phyloP scores from a whole-genome alignment of 306 rosid genomes.

The Vicia sativa region DNA sequence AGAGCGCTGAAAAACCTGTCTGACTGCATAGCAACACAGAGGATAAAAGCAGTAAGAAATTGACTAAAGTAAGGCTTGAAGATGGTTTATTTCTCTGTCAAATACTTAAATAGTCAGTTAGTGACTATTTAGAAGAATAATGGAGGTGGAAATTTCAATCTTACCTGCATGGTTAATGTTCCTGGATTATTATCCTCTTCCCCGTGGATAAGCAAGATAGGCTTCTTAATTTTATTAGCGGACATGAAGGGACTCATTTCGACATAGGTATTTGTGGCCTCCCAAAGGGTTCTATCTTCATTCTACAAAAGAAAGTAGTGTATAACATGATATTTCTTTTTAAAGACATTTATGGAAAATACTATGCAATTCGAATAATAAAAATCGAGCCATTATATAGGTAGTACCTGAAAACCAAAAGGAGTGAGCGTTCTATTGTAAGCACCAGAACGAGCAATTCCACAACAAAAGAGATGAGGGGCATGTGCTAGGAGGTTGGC shows the following conservation, averaged over 20 bases:
- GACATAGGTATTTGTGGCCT: constrained; percentile 82
- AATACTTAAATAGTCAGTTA: constrained; percentile 28
- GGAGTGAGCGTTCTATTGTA: constrained; percentile 99
- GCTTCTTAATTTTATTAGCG: constrained; percentile 93
- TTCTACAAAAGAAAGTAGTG: constrained; percentile 54
- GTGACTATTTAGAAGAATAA: constrained; percentile 7
- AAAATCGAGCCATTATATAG: background rate
- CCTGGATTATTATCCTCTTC: constrained; percentile 98
- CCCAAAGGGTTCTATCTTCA: constrained; percentile 99
- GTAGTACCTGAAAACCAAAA: constrained; percentile 91
- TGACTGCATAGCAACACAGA: constrained; percentile 61
- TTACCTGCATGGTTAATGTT: constrained; percentile 97
- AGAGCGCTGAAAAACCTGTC: constrained; percentile 95
- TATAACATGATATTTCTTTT: too few relatives aligned
- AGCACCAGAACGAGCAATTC: constrained; percentile 99
- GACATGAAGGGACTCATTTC: constrained; percentile 99
- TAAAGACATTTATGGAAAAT: constrained; percentile 8
- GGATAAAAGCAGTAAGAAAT: constrained; percentile 37
- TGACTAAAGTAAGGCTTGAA: constrained; percentile 32
- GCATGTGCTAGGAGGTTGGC: constrained; percentile 99
- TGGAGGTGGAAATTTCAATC: constrained; percentile 20
- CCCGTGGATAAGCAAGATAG: constrained; percentile 94
- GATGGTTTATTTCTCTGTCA: constrained; percentile 11
- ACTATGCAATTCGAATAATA: constrained; percentile 1
- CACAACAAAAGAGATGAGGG: constrained; percentile 96